Base-by-base conservation (phyloP, 116 monocot species). In the Zostera marina region DNA sequence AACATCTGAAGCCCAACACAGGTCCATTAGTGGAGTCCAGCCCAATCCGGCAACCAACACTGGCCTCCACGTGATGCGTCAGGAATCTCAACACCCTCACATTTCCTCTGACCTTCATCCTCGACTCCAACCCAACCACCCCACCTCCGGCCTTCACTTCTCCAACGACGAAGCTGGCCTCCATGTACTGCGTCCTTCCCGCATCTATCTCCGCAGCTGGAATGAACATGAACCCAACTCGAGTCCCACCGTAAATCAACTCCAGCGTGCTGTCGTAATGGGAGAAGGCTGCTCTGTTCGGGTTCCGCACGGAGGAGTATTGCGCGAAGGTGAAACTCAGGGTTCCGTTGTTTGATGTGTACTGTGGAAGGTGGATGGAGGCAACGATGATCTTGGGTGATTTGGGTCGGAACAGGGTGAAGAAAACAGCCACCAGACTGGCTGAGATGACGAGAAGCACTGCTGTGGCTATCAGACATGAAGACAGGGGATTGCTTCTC, bases 201-300 rank as follows among this genome's bases (percentile, higher is more conserved):
- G 74, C 85, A 65, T 52, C 80, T 76, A 98, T 98, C 78, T 78
- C 74, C 9, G 85, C 88, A 54, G 94, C 94, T 32, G 94, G 94
- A 71, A 96, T 96, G 82, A 80, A 88, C 85, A 85, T 80, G 77
- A 82, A 82, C 3, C 89, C 96, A 0, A 89, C 71, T 78, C 76
- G 70, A 42, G 9, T 43, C 39, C 78, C 84, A 42, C 48, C 71
- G 70, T 70, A 74, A 59, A 60, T 52, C 60, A 88, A 71, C 75
- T 60, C 66, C 41, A 89, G 66, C 40, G 70, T 77, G 80, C 77
- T 77, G 78, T 89, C 83, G 71, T 71, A 89, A 68, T 89, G 83
- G 54, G 83, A 68, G 80, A 88, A 77, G 68, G 77, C 42, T 22
- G 66, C 79, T 47, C 80, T 72, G 70, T 88, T 88, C 48, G 88